Base-by-base conservation (phyloP, 352 stramenopile genomes). In the Pythium grandisporangium region DNA sequence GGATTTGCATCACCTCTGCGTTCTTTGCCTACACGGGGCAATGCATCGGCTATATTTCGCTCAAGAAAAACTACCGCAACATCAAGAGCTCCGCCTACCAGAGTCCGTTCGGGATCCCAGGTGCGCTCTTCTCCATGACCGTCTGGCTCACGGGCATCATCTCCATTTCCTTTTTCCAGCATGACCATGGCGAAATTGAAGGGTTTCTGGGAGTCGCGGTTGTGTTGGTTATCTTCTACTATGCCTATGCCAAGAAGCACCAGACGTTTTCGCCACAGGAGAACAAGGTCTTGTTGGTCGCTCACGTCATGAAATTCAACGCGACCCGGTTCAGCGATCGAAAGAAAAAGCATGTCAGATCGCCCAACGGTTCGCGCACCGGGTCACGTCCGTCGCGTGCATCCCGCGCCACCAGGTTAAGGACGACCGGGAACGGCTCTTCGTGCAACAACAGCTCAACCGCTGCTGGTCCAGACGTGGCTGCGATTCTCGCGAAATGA, bases 191-290 rank as follows among this genome's bases (percentile, higher is more conserved):
- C 17, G 51, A 50, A 20, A 32, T 63, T 16, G 11, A 38, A 13
- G 35, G 44, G n/a, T 51, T 48, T 17, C 37, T 35, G 12, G 6
- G 37, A 2, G 24, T 58, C 13, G 32, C 54, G 1, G 36, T 20
- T 22, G 4, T 47, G 16, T 29, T 48, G 26, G 42, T 40, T 7
- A 23, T 55, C 3, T 63, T 56, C 25, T 64, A 64, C 43, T 48
- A 42, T 16, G 23, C 22, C 19, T 51, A 30, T 36, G 50, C 50
- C 0, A 14, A 21, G 3, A 37, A 41, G 13, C 44, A 39, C 4
- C 51, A 59, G 51, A 54, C 36, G 5, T 51, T 59, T 17, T 59
- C 51, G 6, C 26, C 45, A 10, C 37, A 45, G 14, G 51, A 60
- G 45, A 59, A 51, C 23, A 34, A 37, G 13, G 51, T 59, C 33